Base-by-base conservation (phyloP, 768 basidiomycete species). In the Pleurotus sapidus region DNA sequence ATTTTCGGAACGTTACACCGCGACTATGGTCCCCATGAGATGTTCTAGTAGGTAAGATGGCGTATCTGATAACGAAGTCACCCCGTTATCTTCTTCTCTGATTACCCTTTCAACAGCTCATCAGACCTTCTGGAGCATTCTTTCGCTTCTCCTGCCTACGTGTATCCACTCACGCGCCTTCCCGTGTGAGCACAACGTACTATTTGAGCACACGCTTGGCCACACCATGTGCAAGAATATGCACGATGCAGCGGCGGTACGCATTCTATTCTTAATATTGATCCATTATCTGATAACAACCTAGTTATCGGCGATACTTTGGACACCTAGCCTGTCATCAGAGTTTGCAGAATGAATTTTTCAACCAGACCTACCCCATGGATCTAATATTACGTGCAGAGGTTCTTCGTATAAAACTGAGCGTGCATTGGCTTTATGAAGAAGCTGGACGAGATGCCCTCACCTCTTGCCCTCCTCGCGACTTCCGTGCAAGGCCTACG, bases 271-370 rank as follows among this genome's bases (percentile, higher is more conserved):
- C 11, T 34, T 50, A 50, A 27, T 27, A 3, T 38, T 27, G 27
- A 15, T 50, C 20, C 42, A 34, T 50, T 50, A 50, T 50, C 49
- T 50, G 49, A 50, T 50, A 50, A 50, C 20, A 23, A 45, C 42
- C 15, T 45, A 30, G 46, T 4, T 24, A n/a, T 53, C 46, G 17
- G 14, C 37, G 2, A n/a, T 11, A 18, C 43, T 14, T 34, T 15
- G 49, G 25, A 49, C 25, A 49, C 25, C 23, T 25, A 14, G 25
- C 23, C 27, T 30, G 37, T 9, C 30, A 15, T n/a, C 15, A 50
- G 30, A 24, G 20, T n/a, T 12, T 15, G 15, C 9, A 8, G 14
- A 50, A 15, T 14, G 37, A n/a, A 37, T 37, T 12, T 25, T 30
- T n/a, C n/a, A n/a, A 37, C n/a, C 9, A 51, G 49, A n/a, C 30